phyloP scores from a whole-genome alignment of 2,329 filamentous ascomycete species.

The Thyridium curvatum region DNA sequence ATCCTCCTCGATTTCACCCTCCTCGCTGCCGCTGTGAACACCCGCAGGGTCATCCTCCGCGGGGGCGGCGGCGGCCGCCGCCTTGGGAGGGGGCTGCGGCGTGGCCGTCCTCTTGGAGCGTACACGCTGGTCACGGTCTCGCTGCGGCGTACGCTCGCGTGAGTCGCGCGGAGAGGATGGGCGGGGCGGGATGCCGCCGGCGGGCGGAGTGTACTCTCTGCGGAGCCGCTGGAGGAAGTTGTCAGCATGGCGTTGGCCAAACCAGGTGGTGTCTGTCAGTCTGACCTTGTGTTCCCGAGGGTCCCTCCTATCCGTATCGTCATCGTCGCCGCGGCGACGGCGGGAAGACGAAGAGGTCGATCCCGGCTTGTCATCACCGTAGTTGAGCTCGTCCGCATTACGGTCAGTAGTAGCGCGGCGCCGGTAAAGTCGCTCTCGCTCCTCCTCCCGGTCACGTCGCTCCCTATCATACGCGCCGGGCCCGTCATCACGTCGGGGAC shows the following conservation, averaged over 20 bases:
- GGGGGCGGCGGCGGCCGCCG: conserved; percentile 30
- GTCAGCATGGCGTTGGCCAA: conserved; percentile 17
- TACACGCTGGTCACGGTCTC: conserved; percentile 37
- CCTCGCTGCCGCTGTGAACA: conserved; percentile 84
- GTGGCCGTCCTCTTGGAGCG: conserved; percentile 15
- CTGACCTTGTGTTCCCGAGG: conserved; percentile 63
- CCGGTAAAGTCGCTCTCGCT: conserved; percentile 81
- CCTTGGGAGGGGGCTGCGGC: conserved; percentile 26
- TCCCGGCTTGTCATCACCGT: conserved; percentile 65
- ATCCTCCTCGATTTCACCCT: conserved; percentile 94
- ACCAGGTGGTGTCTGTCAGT: conserved; percentile 4
- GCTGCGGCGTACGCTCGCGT: conserved; percentile 56
- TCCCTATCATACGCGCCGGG: conserved; percentile 74
- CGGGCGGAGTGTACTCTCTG: conserved; percentile 43
- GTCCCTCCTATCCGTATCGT: conserved; percentile 58
- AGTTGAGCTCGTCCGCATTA: conserved; percentile 81
- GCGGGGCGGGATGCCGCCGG: no score
- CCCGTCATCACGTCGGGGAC: conserved; percentile 54
- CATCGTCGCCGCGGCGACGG: conserved; percentile 73
- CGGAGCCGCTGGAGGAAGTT: conserved; percentile 42
- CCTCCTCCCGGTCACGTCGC: conserved; percentile 79
- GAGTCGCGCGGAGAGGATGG: not conserved
- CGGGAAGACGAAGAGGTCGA: conserved; percentile 47
- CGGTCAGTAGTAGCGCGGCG: conserved; percentile 62
- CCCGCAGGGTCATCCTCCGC: conserved; percentile 50